Evolutionary conservation across 345 rosid genomes (phyloP).

Genomic region (Populus pruinosa): DNA sequence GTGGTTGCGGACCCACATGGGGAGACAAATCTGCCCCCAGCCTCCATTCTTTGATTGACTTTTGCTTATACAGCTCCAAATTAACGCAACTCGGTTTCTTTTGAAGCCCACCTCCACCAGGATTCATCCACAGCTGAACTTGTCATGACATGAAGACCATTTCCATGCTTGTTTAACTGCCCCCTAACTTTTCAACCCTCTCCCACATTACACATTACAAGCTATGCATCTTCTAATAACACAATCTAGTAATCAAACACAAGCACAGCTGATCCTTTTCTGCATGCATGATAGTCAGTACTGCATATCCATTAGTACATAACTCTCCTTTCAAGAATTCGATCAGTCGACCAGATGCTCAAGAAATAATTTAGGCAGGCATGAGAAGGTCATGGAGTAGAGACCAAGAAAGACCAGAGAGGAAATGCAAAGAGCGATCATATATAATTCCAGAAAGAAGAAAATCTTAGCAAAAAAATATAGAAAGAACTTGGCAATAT

Average conservation of each 20-base stretch:
- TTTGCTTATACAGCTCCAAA: neutral
- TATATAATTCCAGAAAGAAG: neutral
- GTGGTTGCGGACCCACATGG: neutral
- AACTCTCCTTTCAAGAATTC: neutral
- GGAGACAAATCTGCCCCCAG: slow-evolving; percentile 6
- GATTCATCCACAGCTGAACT: neutral
- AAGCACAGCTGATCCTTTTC: slow-evolving; percentile 15
- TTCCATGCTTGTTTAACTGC: slow-evolving; percentile 50
- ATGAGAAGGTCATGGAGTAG: neutral
- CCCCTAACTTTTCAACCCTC: neutral
- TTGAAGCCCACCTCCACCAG: slow-evolving; percentile 23
- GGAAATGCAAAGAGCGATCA: neutral
- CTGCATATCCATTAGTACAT: neutral
- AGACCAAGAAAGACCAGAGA: neutral
- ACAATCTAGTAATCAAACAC: slow-evolving; percentile 26
- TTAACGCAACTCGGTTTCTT: slow-evolving; percentile 45
- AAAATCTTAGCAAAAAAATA: neutral
- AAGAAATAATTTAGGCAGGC: neutral
- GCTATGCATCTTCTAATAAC: neutral
- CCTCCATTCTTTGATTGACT: neutral
- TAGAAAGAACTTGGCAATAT: neutral
- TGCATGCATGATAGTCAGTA: neutral
- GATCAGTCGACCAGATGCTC: neutral
- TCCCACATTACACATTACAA: neutral
- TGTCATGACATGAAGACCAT: slow-evolving; percentile 17